Percentiles rank a stretch among this genome's conserved stretches.
Conservation (phyloP, 176 grass and related monocot genomes). For the Hyparrhenia diplandra region DNA sequence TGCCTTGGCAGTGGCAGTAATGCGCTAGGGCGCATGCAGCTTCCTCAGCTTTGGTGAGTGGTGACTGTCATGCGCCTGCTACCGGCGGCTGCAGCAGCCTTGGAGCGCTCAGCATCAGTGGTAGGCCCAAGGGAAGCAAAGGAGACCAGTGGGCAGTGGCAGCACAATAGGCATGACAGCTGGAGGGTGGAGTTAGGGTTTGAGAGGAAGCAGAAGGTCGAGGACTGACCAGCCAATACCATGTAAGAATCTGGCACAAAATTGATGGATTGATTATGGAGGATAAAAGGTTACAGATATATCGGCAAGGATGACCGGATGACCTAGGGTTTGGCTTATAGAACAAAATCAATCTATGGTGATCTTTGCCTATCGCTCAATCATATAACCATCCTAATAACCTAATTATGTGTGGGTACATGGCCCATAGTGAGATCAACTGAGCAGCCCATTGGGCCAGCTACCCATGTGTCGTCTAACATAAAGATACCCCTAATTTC, state of each 20-base stretch:
- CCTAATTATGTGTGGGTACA: neutral
- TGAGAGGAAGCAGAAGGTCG: neutral
- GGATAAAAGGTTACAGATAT: neutral
- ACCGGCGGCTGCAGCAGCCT: neutral
- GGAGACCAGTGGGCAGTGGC: neutral
- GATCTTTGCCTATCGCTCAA: neutral
- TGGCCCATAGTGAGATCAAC: neutral
- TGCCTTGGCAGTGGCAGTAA: neutral
- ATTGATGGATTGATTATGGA: neutral
- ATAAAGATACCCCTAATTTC: neutral
- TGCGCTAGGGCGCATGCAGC: neutral
- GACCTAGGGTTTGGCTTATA: neutral
- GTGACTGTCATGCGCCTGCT: neutral
- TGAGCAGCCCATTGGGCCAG: neutral
- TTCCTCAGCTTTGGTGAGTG: neutral
- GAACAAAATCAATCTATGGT: neutral
- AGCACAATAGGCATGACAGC: neutral
- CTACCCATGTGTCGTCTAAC: neutral
- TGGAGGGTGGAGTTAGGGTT: neutral
- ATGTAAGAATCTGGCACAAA: neutral
- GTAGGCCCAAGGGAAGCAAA: neutral
- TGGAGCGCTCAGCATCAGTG: neutral
- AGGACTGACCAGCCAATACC: neutral
- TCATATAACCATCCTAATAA: neutral
- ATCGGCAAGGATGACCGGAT: neutral